These are phyloP conservation scores for Adansonia rubrostipa DNA, from an alignment of 441 rosid species.

Conservation along the genomic window DNA sequence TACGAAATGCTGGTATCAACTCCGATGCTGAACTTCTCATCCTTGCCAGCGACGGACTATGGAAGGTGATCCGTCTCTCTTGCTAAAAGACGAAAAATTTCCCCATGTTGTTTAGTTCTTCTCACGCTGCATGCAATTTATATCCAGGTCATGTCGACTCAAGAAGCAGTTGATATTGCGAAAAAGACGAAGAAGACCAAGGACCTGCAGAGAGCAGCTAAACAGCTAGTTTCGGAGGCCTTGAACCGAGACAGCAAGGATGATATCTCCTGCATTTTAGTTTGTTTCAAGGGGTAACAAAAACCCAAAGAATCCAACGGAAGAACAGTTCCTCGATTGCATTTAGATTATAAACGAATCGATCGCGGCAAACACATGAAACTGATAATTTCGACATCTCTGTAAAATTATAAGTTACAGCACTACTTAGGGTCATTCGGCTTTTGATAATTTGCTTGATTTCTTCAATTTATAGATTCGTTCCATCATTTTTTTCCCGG, in stretches of 20 bases:
- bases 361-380: constrained; percentile 3
- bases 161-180: constrained; percentile 57
- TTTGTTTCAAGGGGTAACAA: constrained; percentile 43
- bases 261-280: constrained; percentile 62
- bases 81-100: too few relatives aligned
- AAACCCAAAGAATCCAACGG: background rate
- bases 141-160: constrained; percentile 53
- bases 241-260: constrained; percentile 54
- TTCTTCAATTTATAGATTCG: constrained; percentile 30
- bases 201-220: constrained; percentile 53
- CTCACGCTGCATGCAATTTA: background rate
- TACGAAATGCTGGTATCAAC: constrained; percentile 36
- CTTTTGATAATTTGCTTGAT: constrained; percentile 23
- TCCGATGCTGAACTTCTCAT: constrained; percentile 53
- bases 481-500: constrained; percentile 22
- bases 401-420: background rate
- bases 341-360: constrained; percentile 8
- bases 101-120: background rate
- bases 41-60: constrained; percentile 46
- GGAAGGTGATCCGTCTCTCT: too few relatives aligned
- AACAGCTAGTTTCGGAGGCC: constrained; percentile 46
- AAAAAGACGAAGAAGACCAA: constrained; percentile 35
- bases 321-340: background rate
- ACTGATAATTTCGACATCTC: too few relatives aligned
- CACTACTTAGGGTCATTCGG: constrained; percentile 16